These are phyloP conservation scores for Triangularia setosa DNA, from an alignment of 2,329 filamentous ascomycete species.

Conservation along the genomic window DNA sequence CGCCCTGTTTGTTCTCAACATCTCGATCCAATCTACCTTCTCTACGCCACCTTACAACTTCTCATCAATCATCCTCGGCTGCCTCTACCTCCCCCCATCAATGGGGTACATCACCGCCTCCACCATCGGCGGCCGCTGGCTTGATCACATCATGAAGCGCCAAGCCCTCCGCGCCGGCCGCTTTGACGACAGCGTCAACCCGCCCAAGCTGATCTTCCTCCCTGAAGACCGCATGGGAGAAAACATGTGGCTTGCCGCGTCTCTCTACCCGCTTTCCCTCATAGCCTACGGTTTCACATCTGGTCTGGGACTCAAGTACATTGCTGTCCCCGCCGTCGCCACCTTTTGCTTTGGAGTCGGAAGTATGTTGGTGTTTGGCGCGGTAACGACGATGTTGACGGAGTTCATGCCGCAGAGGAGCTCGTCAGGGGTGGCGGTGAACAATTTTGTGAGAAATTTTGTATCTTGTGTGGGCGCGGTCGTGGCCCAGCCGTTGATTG, in stretches of 20 bases:
- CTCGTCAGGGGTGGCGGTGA: slow-evolving; percentile 71
- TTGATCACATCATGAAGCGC: slow-evolving; percentile 74
- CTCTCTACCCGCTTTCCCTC: slow-evolving; percentile 65
- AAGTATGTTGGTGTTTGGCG: slow-evolving; percentile 73
- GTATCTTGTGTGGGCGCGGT: slow-evolving; percentile 68
- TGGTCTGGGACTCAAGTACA: slow-evolving; percentile 61
- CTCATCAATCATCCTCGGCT: slow-evolving; percentile 63
- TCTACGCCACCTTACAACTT: slow-evolving; percentile 64
- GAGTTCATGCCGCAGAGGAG: slow-evolving; percentile 74
- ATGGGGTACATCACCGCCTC: slow-evolving; percentile 69
- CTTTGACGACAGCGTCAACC: slow-evolving; percentile 54
- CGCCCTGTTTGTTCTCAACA: slow-evolving; percentile 71
- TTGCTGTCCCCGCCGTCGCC: slow-evolving; percentile 56
- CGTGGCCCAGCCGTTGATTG: slow-evolving; percentile 66
- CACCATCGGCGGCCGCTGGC: slow-evolving; percentile 70
- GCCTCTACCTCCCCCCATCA: slow-evolving; percentile 73
- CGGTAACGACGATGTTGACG: slow-evolving; percentile 76
- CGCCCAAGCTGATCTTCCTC: slow-evolving; percentile 60
- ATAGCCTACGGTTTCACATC: slow-evolving; percentile 76
- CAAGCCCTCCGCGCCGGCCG: slow-evolving; percentile 67
- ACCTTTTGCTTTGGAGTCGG: slow-evolving; percentile 73
- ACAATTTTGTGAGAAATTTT: slow-evolving; percentile 78
- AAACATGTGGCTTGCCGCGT: slow-evolving; percentile 72
- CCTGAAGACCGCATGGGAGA: slow-evolving; percentile 81
- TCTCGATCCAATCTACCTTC: slow-evolving; percentile 70